These are phyloP conservation scores for Scheffersomyces ergatensis DNA, from an alignment of 805 yeast genomes.

Conservation along the genomic window DNA sequence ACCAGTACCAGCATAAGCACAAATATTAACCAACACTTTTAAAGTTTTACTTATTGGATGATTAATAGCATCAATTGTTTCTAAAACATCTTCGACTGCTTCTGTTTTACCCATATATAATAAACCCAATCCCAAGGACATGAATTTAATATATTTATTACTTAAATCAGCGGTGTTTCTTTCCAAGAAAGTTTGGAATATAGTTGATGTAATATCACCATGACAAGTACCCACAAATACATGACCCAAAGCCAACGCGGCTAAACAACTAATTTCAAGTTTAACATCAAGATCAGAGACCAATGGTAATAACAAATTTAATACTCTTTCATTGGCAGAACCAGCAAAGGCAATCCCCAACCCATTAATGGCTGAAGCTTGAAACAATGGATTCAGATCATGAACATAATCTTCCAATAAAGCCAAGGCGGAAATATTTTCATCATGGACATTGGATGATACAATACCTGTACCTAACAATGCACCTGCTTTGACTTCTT, in stretches of 20 bases:
- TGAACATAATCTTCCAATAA: slow-evolving; percentile 79
- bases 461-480: slow-evolving; percentile 91
- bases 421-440: slow-evolving; percentile 87
- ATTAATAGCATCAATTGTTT: slow-evolving; percentile 90
- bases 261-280: slow-evolving; percentile 77
- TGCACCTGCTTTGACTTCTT: slow-evolving; percentile 94
- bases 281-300: slow-evolving; percentile 74
- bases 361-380: slow-evolving; percentile 84
- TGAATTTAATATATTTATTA: slow-evolving; percentile 83
- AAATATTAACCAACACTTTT: slow-evolving; percentile 84
- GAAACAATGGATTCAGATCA: slow-evolving; percentile 59
- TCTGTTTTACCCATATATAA: slow-evolving; percentile 92
- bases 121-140: slow-evolving; percentile 89
- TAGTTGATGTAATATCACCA: slow-evolving; percentile 91
- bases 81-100: slow-evolving; percentile 90
- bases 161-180: slow-evolving; percentile 74
- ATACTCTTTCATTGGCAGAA: slow-evolving; percentile 79
- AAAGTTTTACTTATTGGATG: slow-evolving; percentile 90
- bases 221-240: slow-evolving; percentile 94
- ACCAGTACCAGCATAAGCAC: slow-evolving; percentile 98
- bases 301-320: slow-evolving; percentile 74
- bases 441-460: slow-evolving; percentile 92
- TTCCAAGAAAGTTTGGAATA: slow-evolving; percentile 85
- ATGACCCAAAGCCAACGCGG: slow-evolving; percentile 91
- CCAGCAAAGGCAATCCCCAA: slow-evolving; percentile 95